phyloP scores from a whole-genome alignment of 2,329 filamentous ascomycete species.

The Neofusicoccum kwambonambiense region DNA sequence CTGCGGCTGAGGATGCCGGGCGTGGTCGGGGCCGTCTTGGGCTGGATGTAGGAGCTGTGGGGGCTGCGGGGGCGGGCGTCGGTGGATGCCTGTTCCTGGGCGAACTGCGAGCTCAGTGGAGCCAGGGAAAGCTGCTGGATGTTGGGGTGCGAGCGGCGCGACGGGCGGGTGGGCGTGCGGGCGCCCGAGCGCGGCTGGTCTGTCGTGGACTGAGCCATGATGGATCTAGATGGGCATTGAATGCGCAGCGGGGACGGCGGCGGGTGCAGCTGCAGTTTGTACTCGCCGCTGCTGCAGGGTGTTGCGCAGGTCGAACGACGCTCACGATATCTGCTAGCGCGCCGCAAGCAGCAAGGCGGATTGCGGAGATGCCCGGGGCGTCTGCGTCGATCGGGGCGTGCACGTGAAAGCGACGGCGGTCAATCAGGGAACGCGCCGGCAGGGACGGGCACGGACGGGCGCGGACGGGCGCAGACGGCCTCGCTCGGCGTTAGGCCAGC shows the following conservation, averaged over 20 bases:
- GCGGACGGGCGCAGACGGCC: neutral
- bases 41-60: slow-evolving; percentile 48
- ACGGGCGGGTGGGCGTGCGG: slow-evolving; percentile 21
- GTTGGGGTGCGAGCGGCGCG: slow-evolving; percentile 58
- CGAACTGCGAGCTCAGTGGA: slow-evolving; percentile 55
- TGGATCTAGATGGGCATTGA: neutral
- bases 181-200: slow-evolving; percentile 10
- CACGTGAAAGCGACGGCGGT: neutral
- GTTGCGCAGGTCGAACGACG: slow-evolving; percentile 6
- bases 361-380: slow-evolving; percentile 8
- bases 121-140: slow-evolving; percentile 61
- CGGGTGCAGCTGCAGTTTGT: neutral
- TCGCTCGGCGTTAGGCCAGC: neutral
- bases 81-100: slow-evolving; percentile 46
- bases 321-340: slow-evolving; percentile 12
- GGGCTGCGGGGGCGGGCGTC: slow-evolving; percentile 33
- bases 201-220: slow-evolving; percentile 11
- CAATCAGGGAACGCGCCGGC: slow-evolving; percentile 5
- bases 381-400: neutral
- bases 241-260: neutral
- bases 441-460: neutral
- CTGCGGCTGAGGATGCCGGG: slow-evolving; percentile 48
- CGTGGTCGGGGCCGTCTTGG: slow-evolving; percentile 48
- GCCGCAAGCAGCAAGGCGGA: slow-evolving; percentile 1
- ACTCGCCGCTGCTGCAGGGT: neutral